A percentile compares a stretch with the other conserved stretches of the same genome.
Evolutionary conservation across 1,284 basidiomycete species (phyloP).

Genomic region (Hemileia vastatrix): DNA sequence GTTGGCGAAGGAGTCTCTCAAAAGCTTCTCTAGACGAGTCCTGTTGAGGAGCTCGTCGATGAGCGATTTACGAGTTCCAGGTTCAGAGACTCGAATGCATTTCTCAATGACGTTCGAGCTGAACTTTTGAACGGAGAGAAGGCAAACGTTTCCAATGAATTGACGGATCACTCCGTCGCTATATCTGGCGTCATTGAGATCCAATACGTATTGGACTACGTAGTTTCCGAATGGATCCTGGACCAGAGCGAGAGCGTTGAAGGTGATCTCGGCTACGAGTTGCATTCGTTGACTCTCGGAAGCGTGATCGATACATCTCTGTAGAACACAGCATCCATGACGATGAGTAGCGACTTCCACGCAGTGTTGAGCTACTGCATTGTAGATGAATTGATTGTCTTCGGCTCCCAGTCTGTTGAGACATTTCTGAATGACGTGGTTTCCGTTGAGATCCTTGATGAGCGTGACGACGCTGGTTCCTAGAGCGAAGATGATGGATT

Average conservation of each 20-base stretch:
- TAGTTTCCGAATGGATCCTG: slow-evolving; percentile 65
- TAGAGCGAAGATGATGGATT: slow-evolving; percentile 91
- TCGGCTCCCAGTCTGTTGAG: slow-evolving; percentile 93
- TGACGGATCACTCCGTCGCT: slow-evolving; percentile 95
- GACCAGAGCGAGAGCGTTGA: slow-evolving; percentile 91
- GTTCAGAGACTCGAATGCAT: slow-evolving; percentile 95
- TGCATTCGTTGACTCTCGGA: slow-evolving; percentile 90
- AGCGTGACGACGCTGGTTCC: slow-evolving; percentile 96
- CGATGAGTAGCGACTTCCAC: slow-evolving; percentile 99
- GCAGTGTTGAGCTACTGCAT: slow-evolving; percentile 96
- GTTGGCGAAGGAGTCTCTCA: slow-evolving; percentile 54
- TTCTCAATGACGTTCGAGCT: slow-evolving; percentile 91
- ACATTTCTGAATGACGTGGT: slow-evolving; percentile 99
- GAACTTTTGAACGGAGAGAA: slow-evolving; percentile 96
- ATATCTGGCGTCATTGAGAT: slow-evolving; percentile 94
- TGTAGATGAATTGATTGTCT: slow-evolving; percentile 99
- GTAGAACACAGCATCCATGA: slow-evolving; percentile 96
- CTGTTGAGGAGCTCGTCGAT: slow-evolving; percentile 94
- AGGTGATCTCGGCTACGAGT: slow-evolving; percentile 97
- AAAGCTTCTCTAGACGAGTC: slow-evolving; percentile 83
- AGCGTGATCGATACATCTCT: slow-evolving; percentile 97
- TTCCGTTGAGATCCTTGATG: slow-evolving; percentile 99
- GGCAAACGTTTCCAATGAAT: slow-evolving; percentile 94
- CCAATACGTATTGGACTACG: slow-evolving; percentile 89
- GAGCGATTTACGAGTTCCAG: slow-evolving; percentile 81